A percentile compares a stretch with the other conserved stretches of the same genome.
Evolutionary conservation across 2,329 filamentous ascomycete species (phyloP).

Genomic region (Trichoderma sp.): DNA sequence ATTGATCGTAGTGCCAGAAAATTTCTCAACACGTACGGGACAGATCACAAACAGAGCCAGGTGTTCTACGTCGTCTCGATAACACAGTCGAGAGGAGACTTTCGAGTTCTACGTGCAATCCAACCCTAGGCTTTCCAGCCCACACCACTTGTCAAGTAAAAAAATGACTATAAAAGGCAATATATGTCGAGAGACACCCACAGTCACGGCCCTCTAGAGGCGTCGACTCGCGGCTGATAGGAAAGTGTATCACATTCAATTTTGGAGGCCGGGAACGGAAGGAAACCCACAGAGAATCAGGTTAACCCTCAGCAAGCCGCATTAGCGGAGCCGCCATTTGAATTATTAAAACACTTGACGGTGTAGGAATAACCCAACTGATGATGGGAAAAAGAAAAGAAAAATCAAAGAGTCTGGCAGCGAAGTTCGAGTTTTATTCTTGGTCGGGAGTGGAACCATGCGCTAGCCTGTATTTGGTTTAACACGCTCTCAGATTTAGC

Average conservation of each 20-base stretch:
- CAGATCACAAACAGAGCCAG: neutral
- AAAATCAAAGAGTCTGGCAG: slow-evolving; percentile 22
- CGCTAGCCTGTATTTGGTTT: neutral
- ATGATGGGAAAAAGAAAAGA: slow-evolving; percentile 40
- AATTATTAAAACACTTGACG: slow-evolving; percentile 50
- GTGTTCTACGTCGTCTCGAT: neutral
- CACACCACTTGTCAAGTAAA: neutral
- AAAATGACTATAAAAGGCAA: neutral
- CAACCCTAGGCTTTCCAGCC: neutral
- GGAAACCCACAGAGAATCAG: slow-evolving; percentile 46
- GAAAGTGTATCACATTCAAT: slow-evolving; percentile 47
- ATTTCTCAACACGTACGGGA: neutral
- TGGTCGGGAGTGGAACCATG: neutral
- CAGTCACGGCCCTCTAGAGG: slow-evolving; percentile 45
- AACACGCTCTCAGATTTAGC: neutral
- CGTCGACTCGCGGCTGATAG: slow-evolving; percentile 41
- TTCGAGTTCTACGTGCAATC: neutral
- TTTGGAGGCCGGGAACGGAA: slow-evolving; percentile 55
- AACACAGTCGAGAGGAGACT: neutral
- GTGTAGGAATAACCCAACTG: slow-evolving; percentile 47
- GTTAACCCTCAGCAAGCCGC: slow-evolving; percentile 55
- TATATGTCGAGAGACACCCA: slow-evolving; percentile 37
- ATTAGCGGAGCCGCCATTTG: slow-evolving; percentile 49
- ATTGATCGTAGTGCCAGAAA: neutral
- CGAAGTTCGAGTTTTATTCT: slow-evolving; percentile 20